Evolutionary conservation across 257 asterid genomes (phyloP).

Genomic region (Solanum chiquidenum): DNA sequence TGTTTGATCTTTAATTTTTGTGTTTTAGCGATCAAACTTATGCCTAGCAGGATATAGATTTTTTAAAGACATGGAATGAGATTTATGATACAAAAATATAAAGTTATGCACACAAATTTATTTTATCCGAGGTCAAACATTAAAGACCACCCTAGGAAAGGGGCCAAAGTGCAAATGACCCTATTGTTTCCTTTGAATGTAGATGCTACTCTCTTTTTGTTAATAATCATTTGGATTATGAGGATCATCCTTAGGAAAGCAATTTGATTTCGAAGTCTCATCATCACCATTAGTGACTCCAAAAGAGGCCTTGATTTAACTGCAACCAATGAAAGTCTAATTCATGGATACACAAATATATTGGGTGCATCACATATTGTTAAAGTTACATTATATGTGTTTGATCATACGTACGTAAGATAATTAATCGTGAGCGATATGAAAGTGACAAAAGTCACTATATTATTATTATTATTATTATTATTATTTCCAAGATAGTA

Average conservation of each 20-base stretch:
- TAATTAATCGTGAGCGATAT: neutral
- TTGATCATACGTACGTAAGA: neutral
- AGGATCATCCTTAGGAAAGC: neutral
- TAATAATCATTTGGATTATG: neutral
- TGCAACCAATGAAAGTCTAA: neutral
- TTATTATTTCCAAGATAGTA: too few relatives aligned
- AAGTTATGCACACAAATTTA: too few relatives aligned
- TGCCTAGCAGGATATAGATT: fast-evolving
- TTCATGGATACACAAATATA: conserved; percentile 17
- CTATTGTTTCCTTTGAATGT: neutral
- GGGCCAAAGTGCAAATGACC: neutral
- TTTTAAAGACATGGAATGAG: neutral
- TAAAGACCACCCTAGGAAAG: neutral
- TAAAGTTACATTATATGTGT: neutral
- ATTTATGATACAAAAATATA: too few relatives aligned
- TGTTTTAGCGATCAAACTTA: too few relatives aligned
- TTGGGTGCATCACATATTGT: neutral
- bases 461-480: too few relatives aligned
- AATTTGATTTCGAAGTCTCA: neutral
- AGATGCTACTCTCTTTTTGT: neutral
- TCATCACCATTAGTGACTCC: neutral
- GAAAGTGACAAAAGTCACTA: too few relatives aligned
- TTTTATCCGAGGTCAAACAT: too few relatives aligned
- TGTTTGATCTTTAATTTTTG: neutral
- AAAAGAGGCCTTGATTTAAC: neutral